phyloP scores from a whole-genome alignment of 2,329 filamentous ascomycete genomes.

The Domatiomyces globalis region DNA sequence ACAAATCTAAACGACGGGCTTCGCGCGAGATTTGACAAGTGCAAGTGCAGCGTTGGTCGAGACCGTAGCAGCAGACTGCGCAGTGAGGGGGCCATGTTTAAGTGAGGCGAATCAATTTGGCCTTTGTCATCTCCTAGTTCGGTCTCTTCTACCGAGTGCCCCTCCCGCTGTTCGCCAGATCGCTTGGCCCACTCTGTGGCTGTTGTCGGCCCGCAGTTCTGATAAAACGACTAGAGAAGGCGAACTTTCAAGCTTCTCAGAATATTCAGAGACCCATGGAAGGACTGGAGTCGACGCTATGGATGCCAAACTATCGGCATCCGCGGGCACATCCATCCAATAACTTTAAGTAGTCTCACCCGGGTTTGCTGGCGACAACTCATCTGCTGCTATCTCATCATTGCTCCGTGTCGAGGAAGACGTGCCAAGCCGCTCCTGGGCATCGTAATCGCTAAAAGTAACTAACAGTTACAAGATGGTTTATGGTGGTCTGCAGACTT shows the following conservation, averaged over 20 bases:
- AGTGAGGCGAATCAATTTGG: neutral
- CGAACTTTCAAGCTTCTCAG: too few species aligned
- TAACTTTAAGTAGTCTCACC: neutral
- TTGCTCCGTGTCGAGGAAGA: neutral
- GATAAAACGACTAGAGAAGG: too few species aligned
- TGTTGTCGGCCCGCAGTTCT: too few species aligned
- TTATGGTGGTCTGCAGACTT: neutral
- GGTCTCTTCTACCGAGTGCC: neutral
- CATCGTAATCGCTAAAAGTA: neutral
- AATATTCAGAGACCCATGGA: too few species aligned
- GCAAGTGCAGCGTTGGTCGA: neutral
- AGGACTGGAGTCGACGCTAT: too few species aligned
- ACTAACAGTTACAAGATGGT: neutral
- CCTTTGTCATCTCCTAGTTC: neutral
- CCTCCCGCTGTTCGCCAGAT: too few species aligned
- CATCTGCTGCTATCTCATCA: neutral
- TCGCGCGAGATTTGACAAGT: neutral
- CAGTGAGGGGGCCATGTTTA: neutral
- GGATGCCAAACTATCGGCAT: too few species aligned
- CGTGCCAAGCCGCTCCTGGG: neutral
- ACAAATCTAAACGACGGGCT: slow-evolving; percentile 8
- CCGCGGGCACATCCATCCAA: too few species aligned
- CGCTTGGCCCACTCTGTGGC: too few species aligned
- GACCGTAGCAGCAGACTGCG: neutral
- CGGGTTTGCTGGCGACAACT: neutral